Conservation (phyloP, 495 filamentous ascomycete genomes). For the Trichocladium uniseriatum region DNA sequence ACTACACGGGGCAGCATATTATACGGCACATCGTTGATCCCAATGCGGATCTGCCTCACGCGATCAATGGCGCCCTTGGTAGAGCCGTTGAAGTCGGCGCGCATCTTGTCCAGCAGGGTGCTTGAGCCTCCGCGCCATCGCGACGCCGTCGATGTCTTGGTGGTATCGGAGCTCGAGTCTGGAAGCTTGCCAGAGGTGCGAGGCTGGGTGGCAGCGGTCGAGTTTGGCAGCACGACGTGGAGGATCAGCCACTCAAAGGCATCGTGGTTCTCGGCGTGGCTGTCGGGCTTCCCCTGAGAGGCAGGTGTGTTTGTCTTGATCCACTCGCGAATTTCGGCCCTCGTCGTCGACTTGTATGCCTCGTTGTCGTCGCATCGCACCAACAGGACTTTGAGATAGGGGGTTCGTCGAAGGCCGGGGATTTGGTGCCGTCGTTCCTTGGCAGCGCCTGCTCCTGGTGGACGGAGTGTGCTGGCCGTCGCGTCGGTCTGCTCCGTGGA, state of each 20-base stretch:
- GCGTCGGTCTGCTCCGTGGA: slow-evolving; percentile 29
- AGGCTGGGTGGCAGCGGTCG: slow-evolving; percentile 61
- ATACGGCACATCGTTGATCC: slow-evolving; percentile 51
- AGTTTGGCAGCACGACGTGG: slow-evolving; percentile 79
- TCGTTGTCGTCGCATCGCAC: slow-evolving; percentile 92
- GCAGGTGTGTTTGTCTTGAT: slow-evolving; percentile 61
- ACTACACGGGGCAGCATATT: slow-evolving; percentile 46
- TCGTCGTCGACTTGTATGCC: slow-evolving; percentile 69
- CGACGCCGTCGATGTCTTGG: slow-evolving; percentile 36
- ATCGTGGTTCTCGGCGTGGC: slow-evolving; percentile 68
- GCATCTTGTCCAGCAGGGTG: slow-evolving; percentile 81
- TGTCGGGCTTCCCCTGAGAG: slow-evolving; percentile 42
- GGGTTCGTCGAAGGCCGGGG: slow-evolving; percentile 83
- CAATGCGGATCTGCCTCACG: slow-evolving; percentile 75
- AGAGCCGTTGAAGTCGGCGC: slow-evolving; percentile 82
- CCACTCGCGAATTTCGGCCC: slow-evolving; percentile 81
- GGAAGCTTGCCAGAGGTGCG: slow-evolving; percentile 34
- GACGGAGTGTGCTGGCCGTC: slow-evolving; percentile 15
- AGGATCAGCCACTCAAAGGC: slow-evolving; percentile 95
- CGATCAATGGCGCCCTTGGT: slow-evolving; percentile 70
- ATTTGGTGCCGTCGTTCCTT: slow-evolving; percentile 82
- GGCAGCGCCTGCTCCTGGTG: slow-evolving; percentile 10
- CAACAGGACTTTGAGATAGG: slow-evolving; percentile 85
- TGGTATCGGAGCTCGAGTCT: slow-evolving; percentile 32
- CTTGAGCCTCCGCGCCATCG: slow-evolving; percentile 72